phyloP scores from a whole-genome alignment of 345 rosid species.

The Salix purpurea region DNA sequence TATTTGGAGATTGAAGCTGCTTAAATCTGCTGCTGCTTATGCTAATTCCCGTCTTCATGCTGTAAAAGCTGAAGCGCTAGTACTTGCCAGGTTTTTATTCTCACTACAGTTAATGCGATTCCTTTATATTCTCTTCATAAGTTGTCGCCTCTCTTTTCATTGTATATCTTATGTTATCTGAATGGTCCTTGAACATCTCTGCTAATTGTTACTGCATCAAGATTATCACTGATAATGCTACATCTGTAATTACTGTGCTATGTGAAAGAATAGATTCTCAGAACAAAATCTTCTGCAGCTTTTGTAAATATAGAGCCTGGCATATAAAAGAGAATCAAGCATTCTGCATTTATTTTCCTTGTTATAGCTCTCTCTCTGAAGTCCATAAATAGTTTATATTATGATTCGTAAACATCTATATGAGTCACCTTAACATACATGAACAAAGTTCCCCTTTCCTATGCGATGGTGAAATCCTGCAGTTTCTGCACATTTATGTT shows the following conservation, averaged over 20 bases:
- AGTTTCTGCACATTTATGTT: background rate
- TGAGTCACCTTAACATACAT: background rate
- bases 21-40: conserved; percentile 61
- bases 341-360: background rate
- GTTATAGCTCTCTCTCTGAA: background rate
- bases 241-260: background rate
- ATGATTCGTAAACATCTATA: background rate
- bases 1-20: conserved; percentile 69
- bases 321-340: background rate
- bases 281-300: background rate
- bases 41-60: conserved; percentile 81
- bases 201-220: background rate
- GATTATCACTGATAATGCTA: background rate
- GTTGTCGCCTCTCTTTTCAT: background rate
- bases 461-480: background rate
- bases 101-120: background rate
- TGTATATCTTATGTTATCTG: background rate
- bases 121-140: background rate
- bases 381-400: background rate
- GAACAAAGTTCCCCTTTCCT: background rate
- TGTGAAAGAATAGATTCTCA: background rate
- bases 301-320: background rate
- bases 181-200: background rate
- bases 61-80: conserved; percentile 71
- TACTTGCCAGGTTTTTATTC: conserved; percentile 57